phyloP scores from a whole-genome alignment of 176 grass and related monocot genomes.

The Hordeum marinum region DNA sequence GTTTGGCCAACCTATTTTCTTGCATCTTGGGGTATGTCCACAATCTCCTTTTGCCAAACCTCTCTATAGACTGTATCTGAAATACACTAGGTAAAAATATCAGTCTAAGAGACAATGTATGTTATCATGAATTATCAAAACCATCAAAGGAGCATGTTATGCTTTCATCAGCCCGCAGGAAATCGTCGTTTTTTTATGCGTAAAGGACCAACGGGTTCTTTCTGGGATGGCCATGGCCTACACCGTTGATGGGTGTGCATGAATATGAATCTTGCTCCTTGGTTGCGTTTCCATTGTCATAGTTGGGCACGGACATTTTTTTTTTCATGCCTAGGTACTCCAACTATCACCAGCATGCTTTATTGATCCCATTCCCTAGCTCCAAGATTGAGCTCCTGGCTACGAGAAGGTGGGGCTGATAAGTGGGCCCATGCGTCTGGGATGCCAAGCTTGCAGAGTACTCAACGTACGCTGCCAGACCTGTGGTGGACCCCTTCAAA shows the following conservation, averaged over 20 bases:
- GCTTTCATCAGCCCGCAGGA: no score
- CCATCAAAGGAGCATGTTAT: no score
- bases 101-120: no score
- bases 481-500: neutral
- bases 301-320: neutral
- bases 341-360: neutral
- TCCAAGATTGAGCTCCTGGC: neutral
- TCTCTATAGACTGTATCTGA: no score
- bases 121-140: no score
- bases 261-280: slow-evolving; percentile 2
- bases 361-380: neutral
- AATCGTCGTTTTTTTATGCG: neutral
- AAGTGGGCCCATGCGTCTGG: neutral
- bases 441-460: neutral
- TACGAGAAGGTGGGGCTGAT: neutral
- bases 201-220: neutral
- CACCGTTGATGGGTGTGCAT: neutral
- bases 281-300: neutral
- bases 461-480: neutral
- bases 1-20: no score
- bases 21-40: no score
- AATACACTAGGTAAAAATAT: no score
- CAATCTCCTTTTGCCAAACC: no score
- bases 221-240: neutral
- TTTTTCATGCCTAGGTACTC: neutral